These are phyloP conservation scores for Galerina sulciceps DNA, from an alignment of 768 basidiomycete genomes.

Conservation along the genomic window DNA sequence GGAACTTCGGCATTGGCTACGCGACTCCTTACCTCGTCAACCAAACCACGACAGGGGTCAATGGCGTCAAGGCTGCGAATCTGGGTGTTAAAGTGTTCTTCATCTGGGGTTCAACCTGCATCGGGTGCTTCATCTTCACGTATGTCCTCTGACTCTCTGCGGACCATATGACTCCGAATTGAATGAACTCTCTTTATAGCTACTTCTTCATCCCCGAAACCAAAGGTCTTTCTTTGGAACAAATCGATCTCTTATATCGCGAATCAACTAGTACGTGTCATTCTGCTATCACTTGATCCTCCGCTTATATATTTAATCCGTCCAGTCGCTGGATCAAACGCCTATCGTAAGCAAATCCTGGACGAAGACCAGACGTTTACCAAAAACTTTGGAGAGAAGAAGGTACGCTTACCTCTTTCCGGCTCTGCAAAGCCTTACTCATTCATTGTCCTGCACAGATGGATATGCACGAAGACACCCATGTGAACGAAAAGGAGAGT, in stretches of 20 bases:
- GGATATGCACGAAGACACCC: background rate
- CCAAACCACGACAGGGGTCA: conserved; percentile 22
- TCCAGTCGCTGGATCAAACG: conserved; percentile 46
- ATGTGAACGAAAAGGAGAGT: conserved; percentile 6
- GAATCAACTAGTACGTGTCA: conserved; percentile 42
- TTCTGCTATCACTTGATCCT: background rate
- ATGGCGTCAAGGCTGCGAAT: conserved; percentile 37
- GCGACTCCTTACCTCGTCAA: conserved; percentile 65
- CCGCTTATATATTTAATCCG: background rate
- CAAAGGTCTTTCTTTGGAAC: conserved; percentile 81
- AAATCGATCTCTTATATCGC: conserved; percentile 77
- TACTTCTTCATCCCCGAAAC: conserved; percentile 40
- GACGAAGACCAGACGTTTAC: conserved; percentile 25
- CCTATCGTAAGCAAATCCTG: conserved; percentile 34
- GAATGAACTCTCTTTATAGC: background rate
- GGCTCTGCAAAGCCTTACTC: background rate
- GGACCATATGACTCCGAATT: conserved; percentile 47
- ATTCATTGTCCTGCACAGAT: background rate
- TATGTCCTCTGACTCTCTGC: conserved; percentile 49
- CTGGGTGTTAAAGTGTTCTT: conserved; percentile 81
- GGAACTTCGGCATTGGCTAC: conserved; percentile 77
- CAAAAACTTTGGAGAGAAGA: conserved; percentile 16
- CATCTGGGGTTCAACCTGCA: conserved; percentile 72
- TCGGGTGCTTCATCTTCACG: conserved; percentile 71
- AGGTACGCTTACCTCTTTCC: background rate